A percentile compares a stretch with the other conserved stretches of the same genome.
Conservation (phyloP, 2,329 filamentous ascomycete species). For the Thielaviopsis musarum region DNA sequence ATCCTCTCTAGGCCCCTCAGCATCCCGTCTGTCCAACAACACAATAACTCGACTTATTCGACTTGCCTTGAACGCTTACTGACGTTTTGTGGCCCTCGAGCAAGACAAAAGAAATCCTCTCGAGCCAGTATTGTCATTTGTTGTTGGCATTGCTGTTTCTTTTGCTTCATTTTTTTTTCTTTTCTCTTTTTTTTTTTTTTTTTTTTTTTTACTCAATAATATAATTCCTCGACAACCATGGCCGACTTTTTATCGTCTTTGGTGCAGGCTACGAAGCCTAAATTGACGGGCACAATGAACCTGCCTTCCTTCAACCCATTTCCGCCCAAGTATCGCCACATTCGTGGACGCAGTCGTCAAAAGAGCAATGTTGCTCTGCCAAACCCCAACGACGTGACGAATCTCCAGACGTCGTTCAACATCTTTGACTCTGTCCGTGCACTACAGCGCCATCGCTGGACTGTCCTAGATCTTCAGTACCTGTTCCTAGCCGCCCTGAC, state of each 20-base stretch:
- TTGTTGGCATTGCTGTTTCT: neutral
- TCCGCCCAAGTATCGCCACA: slow-evolving; percentile 24
- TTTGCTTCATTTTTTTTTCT: neutral
- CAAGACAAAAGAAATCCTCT: too few relatives aligned
- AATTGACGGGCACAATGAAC: slow-evolving; percentile 25
- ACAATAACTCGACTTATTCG: too few relatives aligned
- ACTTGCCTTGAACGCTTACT: too few relatives aligned
- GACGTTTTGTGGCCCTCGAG: too few relatives aligned
- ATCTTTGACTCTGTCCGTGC: slow-evolving; percentile 60
- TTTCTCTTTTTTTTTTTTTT: neutral
- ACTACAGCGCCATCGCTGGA: slow-evolving; percentile 65
- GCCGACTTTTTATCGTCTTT: slow-evolving; percentile 25
- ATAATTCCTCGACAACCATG: slow-evolving; percentile 10
- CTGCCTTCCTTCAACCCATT: slow-evolving; percentile 27
- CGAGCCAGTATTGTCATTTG: neutral
- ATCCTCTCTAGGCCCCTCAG: slow-evolving; percentile 10
- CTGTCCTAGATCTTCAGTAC: slow-evolving; percentile 72
- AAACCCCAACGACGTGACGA: slow-evolving; percentile 45
- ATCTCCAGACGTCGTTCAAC: slow-evolving; percentile 67
- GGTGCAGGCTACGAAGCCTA: slow-evolving; percentile 23
- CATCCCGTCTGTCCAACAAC: neutral
- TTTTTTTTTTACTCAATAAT: neutral
- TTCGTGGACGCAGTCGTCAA: slow-evolving; percentile 23
- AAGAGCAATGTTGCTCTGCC: slow-evolving; percentile 21
- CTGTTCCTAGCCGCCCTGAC: slow-evolving; percentile 54